Conservation (phyloP, 352 stramenopile genomes). For the Pythium aquatile region DNA sequence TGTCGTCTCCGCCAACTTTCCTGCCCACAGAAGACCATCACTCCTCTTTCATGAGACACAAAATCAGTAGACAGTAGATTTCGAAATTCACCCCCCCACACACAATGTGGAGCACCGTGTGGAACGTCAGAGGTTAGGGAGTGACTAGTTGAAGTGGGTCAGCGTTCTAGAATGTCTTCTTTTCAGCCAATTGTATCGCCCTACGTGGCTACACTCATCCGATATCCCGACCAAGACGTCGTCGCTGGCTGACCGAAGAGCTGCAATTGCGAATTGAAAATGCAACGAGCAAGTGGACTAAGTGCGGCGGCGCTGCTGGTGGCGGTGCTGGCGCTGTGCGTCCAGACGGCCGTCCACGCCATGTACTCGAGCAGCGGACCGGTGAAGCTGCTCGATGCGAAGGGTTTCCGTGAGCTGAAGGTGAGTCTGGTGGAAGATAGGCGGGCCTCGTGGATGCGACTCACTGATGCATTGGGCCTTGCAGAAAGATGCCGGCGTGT, state of each 20-base stretch:
- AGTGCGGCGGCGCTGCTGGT: slow-evolving; percentile 26
- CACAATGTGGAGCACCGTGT: slow-evolving; percentile 11
- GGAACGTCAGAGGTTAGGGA: background rate
- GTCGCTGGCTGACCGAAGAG: background rate
- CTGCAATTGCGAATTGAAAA: slow-evolving; percentile 7
- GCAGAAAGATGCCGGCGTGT: slow-evolving; percentile 74
- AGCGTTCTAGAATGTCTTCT: slow-evolving; percentile 17
- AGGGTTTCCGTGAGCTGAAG: slow-evolving; percentile 70
- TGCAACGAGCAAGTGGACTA: slow-evolving; percentile 20
- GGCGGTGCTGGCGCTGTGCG: slow-evolving; percentile 29
- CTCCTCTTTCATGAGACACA: background rate
- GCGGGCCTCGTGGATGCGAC: too few relatives aligned
- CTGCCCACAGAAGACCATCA: background rate
- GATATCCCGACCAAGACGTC: background rate
- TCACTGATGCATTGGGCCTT: too few relatives aligned
- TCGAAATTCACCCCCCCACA: too few relatives aligned
- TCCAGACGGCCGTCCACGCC: slow-evolving; percentile 34
- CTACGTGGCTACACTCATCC: slow-evolving; percentile 24
- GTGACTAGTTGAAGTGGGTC: slow-evolving; percentile 14
- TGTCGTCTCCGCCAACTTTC: too few relatives aligned
- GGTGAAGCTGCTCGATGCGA: slow-evolving; percentile 70
- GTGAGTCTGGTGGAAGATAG: too few relatives aligned
- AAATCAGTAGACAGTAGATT: background rate
- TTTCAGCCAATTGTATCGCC: slow-evolving; percentile 25
- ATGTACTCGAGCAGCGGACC: slow-evolving; percentile 69